A percentile compares a stretch with the other conserved stretches of the same genome.
phyloP scores from a whole-genome alignment of 371 early-diverging fungal species.

The Lichtheimia corymbifera region DNA sequence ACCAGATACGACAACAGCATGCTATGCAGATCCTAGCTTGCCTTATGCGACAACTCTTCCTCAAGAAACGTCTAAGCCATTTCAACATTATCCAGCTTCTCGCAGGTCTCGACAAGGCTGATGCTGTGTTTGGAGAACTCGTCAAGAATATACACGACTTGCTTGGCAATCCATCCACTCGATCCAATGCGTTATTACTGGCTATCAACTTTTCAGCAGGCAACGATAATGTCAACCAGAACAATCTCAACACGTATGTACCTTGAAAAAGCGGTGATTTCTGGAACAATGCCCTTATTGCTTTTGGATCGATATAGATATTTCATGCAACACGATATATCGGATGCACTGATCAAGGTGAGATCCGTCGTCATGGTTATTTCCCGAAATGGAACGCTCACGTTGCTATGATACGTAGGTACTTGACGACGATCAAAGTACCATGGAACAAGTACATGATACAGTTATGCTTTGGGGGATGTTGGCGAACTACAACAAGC shows the following conservation, averaged over 20 bases:
- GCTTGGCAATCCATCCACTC: conserved; percentile 16
- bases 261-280: neutral
- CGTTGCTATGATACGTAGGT: conserved; percentile 21
- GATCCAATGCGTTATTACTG: conserved; percentile 35
- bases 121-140: conserved; percentile 43
- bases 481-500: conserved; percentile 60
- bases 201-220: conserved; percentile 51
- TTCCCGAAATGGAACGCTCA: neutral
- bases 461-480: conserved; percentile 45
- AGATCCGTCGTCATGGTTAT: neutral
- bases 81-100: conserved; percentile 58
- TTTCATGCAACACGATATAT: conserved; percentile 54
- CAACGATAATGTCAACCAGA: conserved; percentile 63
- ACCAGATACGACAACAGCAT: conserved; percentile 28
- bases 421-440: conserved; percentile 23
- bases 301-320: conserved; percentile 20
- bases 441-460: conserved; percentile 27
- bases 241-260: conserved; percentile 51
- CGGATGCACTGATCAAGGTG: conserved; percentile 41
- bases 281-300: neutral
- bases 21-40: conserved; percentile 37
- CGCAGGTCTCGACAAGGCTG: conserved; percentile 54
- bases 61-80: conserved; percentile 50
- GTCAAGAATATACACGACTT: conserved; percentile 32
- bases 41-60: conserved; percentile 50